Evolutionary conservation across 2,329 filamentous ascomycete species (phyloP), one percentile per base, ranked within the genome.

Genomic region (Geosmithia putterillii): DNA sequence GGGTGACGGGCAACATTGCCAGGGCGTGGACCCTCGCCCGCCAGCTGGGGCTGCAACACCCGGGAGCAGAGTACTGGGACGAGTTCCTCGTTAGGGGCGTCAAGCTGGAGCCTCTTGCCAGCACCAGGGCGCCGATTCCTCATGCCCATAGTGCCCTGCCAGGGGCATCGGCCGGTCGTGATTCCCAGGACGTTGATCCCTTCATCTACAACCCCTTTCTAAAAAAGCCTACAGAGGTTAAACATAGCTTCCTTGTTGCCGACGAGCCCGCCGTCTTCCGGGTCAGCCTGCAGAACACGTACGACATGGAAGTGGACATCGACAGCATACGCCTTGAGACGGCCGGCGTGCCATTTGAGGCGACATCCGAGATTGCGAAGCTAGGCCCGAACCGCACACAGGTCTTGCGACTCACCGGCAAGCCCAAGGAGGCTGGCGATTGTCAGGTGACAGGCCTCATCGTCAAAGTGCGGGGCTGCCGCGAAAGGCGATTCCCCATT

Each of bases 141-240:
- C 84, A 88, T 53, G 67, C 71, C 2, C 74, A 68, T 47, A 73
- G 64, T 44, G 66, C 72, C 15, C 59, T 79, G 14, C 71, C 73
- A 0, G 72, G 71, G 8, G 67, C 66, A 3, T 63, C 65, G 0
- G 65, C 67, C 1, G 66, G 64, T 23, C 65, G 73, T 39, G 66
- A 70, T 14, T 78, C 74, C 3, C 74, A 78, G 50, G 74, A 78
- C 46, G 71, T 78, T 5, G 87, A 92, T 47, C 92, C 92, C 0
- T 95, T 98, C 52, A 85, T 98, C 45, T 94, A 96, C 57, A 95
- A 95, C 54, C 87, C 92, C 1, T 96, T 95, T 54, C 64, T 88
- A 18, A 87, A 88, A 60, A 72, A 73, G 43, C 63, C 71, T 0
- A 73, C 77, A 37, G 71, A 81, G 42, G 67, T 71, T 2, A 67